phyloP scores from a whole-genome alignment of 179 eudicot genomes.

The Silene vulgaris region DNA sequence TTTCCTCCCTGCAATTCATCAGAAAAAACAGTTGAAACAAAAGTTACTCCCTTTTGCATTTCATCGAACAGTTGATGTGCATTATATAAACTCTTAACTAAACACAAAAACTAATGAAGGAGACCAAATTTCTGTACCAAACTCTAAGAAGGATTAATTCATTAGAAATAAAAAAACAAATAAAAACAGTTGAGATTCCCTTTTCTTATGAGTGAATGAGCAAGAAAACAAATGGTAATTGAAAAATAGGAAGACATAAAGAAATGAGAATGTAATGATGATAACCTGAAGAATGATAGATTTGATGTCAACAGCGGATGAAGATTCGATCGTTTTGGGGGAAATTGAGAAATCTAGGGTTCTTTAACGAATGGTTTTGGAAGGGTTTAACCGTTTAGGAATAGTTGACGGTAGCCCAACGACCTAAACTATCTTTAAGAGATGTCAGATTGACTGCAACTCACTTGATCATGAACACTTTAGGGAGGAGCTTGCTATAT shows the following conservation, averaged over 20 bases:
- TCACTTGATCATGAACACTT: no score
- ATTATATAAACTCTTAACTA: neutral
- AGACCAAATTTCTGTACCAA: neutral
- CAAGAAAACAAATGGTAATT: neutral
- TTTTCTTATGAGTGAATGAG: neutral
- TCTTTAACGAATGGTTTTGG: neutral
- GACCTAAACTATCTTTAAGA: no score
- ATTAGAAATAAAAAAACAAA: neutral
- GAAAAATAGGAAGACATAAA: neutral
- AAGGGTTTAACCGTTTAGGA: no score
- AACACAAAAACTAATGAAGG: neutral
- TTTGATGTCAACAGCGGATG: neutral
- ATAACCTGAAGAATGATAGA: neutral
- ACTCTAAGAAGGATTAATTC: no score
- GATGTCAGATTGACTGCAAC: no score
- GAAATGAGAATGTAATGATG: neutral
- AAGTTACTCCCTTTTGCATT: conserved; percentile 15
- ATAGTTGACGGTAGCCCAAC: no score
- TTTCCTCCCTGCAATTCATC: conserved; percentile 13
- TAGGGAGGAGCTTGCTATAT: no score
- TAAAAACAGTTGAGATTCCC: neutral
- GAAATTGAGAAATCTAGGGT: neutral
- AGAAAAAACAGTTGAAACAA: neutral
- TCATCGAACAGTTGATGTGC: conserved; percentile 20
- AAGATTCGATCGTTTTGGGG: neutral